Evolutionary conservation across 441 rosid species (phyloP).

Genomic region (Erodium trifolium): DNA sequence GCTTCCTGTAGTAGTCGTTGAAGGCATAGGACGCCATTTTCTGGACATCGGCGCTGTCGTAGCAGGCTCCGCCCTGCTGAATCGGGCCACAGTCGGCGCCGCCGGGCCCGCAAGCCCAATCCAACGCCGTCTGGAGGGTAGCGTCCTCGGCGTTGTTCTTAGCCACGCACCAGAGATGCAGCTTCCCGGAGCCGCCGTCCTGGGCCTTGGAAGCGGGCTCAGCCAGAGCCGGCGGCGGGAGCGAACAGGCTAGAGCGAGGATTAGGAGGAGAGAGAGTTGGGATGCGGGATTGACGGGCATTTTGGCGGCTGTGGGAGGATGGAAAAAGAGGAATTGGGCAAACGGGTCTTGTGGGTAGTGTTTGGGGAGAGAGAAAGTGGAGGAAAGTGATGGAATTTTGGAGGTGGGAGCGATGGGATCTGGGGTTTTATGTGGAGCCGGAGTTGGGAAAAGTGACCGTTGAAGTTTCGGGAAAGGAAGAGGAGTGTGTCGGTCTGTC

Average conservation of each 20-base stretch:
- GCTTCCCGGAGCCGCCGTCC: slow-evolving; percentile 16
- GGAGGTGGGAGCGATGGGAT: neutral
- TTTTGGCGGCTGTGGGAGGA: neutral
- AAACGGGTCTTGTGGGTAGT: neutral
- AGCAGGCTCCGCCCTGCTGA: slow-evolving; percentile 67
- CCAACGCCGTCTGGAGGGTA: slow-evolving; percentile 57
- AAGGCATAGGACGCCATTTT: slow-evolving; percentile 74
- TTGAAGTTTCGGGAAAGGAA: slow-evolving; percentile 4
- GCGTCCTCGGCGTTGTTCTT: slow-evolving; percentile 96
- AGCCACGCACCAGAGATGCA: slow-evolving; percentile 90
- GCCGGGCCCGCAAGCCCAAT: slow-evolving; percentile 90
- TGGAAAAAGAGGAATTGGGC: neutral
- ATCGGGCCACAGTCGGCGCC: slow-evolving; percentile 67
- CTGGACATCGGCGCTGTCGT: slow-evolving; percentile 52
- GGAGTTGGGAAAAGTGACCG: slow-evolving; percentile 6
- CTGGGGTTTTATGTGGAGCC: neutral
- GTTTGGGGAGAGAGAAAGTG: neutral
- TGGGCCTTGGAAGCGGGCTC: no score
- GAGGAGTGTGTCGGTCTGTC: neutral
- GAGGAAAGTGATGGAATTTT: neutral
- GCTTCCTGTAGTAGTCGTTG: slow-evolving; percentile 69
- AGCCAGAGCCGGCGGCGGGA: no score
- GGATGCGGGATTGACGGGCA: neutral
- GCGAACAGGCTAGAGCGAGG: slow-evolving; percentile 14
- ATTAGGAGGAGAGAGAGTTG: slow-evolving; percentile 15